Conservation (phyloP, 371 early-diverging fungal species). For the Mortierella sp. region DNA sequence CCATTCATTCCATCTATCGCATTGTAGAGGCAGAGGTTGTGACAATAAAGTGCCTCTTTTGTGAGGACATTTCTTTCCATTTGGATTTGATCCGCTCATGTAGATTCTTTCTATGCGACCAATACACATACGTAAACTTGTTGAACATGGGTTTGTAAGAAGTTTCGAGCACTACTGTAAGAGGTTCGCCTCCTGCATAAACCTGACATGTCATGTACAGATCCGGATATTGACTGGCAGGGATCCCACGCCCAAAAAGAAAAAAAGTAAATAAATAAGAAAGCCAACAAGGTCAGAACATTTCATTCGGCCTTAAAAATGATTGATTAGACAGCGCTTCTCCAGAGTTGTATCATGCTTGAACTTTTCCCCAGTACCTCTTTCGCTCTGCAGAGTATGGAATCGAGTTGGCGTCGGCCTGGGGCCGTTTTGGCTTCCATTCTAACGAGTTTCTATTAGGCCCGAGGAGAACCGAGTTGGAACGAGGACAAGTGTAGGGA, state of each 20-base stretch:
- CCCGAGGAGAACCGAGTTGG: neutral
- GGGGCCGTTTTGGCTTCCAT: slow-evolving; percentile 51
- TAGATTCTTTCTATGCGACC: neutral
- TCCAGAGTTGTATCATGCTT: slow-evolving; percentile 17
- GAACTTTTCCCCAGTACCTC: slow-evolving; percentile 15
- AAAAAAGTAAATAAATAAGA: neutral
- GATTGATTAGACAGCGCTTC: slow-evolving; percentile 44
- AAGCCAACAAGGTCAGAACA: too few species aligned
- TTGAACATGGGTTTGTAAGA: slow-evolving; percentile 68
- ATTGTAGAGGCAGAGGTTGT: neutral
- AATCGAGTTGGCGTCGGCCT: slow-evolving; percentile 28
- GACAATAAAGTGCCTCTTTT: neutral
- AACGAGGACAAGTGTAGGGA: too few species aligned
- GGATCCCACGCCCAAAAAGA: neutral
- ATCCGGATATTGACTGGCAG: slow-evolving; percentile 62
- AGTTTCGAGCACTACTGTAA: slow-evolving; percentile 78
- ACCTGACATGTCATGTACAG: slow-evolving; percentile 79
- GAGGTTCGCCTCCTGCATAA: slow-evolving; percentile 80
- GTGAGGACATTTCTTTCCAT: neutral
- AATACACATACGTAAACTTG: slow-evolving; percentile 58
- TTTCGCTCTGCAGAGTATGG: slow-evolving; percentile 57
- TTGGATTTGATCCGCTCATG: neutral
- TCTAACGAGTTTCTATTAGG: slow-evolving; percentile 25
- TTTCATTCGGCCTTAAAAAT: slow-evolving; percentile 31
- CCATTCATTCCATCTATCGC: slow-evolving; percentile 92